phyloP scores from a whole-genome alignment of 2,329 filamentous ascomycete species.

The Cladorrhinum sp. region DNA sequence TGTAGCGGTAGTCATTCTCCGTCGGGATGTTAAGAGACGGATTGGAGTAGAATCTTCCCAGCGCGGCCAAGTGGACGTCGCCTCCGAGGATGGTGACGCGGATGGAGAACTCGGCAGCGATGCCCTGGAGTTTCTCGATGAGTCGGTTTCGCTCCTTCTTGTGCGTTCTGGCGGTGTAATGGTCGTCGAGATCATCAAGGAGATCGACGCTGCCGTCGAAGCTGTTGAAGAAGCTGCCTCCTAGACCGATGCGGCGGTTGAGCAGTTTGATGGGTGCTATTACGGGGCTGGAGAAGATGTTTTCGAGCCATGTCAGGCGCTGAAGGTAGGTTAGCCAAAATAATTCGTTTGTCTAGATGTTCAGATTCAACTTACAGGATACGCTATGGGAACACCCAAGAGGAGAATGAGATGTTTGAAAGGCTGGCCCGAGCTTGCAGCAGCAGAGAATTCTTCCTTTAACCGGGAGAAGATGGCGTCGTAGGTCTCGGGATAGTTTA shows the following conservation, averaged over 20 bases:
- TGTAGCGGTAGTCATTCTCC: slow-evolving; percentile 86
- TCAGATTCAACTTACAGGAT: slow-evolving; percentile 56
- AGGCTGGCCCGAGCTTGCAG: slow-evolving; percentile 63
- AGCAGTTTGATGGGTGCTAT: slow-evolving; percentile 87
- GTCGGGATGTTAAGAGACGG: slow-evolving; percentile 72
- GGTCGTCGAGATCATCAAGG: slow-evolving; percentile 89
- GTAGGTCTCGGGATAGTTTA: slow-evolving; percentile 93
- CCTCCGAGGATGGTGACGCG: slow-evolving; percentile 90
- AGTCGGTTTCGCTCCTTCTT: slow-evolving; percentile 81
- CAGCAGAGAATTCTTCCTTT: slow-evolving; percentile 66
- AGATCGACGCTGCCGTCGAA: slow-evolving; percentile 94
- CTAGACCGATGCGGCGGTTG: slow-evolving; percentile 84
- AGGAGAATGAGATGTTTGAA: slow-evolving; percentile 87
- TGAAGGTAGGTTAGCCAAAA: slow-evolving; percentile 31
- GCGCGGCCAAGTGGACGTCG: slow-evolving; percentile 86
- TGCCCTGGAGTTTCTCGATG: slow-evolving; percentile 75
- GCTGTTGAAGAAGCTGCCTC: slow-evolving; percentile 83
- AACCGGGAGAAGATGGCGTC: slow-evolving; percentile 77
- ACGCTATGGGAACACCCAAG: slow-evolving; percentile 82
- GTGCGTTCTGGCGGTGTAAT: slow-evolving; percentile 90
- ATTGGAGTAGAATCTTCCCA: slow-evolving; percentile 94
- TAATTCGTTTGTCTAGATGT: too few species aligned
- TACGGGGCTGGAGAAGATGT: slow-evolving; percentile 79
- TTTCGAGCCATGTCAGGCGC: slow-evolving; percentile 95
- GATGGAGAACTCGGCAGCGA: slow-evolving; percentile 82